Evolutionary conservation across 2,329 filamentous ascomycete genomes (phyloP).

Genomic region (Zymoseptoria passerinii): DNA sequence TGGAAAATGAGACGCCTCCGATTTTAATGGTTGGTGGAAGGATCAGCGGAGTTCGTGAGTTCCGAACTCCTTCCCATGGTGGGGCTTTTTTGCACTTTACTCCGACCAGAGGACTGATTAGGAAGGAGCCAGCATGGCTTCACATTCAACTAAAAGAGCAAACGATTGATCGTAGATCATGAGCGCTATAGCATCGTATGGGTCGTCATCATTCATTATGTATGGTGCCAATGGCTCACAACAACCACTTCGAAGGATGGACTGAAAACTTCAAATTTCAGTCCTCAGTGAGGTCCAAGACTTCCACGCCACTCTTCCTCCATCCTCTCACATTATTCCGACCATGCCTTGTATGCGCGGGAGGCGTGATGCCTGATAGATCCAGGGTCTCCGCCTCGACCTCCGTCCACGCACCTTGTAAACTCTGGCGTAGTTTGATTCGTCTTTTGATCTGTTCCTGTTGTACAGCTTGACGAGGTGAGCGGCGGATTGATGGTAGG

Average conservation of each 20-base stretch:
- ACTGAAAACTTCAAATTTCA: conserved; percentile 4
- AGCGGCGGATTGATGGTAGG: conserved; percentile 3
- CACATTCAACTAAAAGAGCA: too few species aligned
- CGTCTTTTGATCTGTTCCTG: conserved; percentile 15
- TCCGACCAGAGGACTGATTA: not conserved
- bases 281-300: conserved; percentile 29
- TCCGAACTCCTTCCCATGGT: not conserved
- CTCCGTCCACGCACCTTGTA: conserved; percentile 29
- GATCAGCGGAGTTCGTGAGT: not conserved
- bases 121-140: not conserved
- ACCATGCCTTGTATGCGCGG: conserved; percentile 11
- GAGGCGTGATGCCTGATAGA: conserved; percentile 22
- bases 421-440: conserved; percentile 25
- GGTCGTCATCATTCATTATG: not conserved
- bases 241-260: too few species aligned
- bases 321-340: conserved; percentile 15
- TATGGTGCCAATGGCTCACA: too few species aligned
- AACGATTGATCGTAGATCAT: not conserved
- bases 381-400: conserved; percentile 24
- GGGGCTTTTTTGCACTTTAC: not conserved
- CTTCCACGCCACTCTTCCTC: conserved; percentile 29
- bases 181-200: not conserved
- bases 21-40: not conserved
- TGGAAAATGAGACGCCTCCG: not conserved
- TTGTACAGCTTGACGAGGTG: conserved; percentile 2